Percentiles rank a stretch among this genome's conserved stretches.
These are phyloP conservation scores for Geotrichum armillariae DNA, from an alignment of 1,139 yeast genomes.

Conservation along the genomic window DNA sequence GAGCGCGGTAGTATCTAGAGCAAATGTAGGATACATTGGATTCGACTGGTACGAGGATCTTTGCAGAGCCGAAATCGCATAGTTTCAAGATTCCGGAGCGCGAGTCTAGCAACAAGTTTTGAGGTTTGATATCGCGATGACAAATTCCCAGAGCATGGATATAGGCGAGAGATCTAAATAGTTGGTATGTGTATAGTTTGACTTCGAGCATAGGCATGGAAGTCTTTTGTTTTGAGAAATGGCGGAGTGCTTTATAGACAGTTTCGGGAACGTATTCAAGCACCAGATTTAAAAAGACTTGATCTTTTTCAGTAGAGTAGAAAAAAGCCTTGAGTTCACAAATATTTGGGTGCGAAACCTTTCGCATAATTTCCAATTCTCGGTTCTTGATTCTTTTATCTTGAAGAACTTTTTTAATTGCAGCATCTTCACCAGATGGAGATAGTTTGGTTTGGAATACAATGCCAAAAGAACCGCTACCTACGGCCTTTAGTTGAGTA, in stretches of 20 bases:
- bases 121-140: conserved; percentile 97
- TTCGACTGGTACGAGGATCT: conserved; percentile 81
- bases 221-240: conserved; percentile 69
- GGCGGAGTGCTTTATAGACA: conserved; percentile 84
- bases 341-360: conserved; percentile 81
- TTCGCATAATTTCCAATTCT: conserved; percentile 93
- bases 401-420: conserved; percentile 91
- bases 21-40: conserved; percentile 96
- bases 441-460: conserved; percentile 83
- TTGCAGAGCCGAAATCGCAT: conserved; percentile 99
- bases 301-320: conserved; percentile 75
- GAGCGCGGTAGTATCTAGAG: conserved; percentile 94
- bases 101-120: conserved; percentile 87
- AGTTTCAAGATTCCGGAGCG: conserved; percentile 78
- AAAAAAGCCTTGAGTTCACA: conserved; percentile 88
- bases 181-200: conserved; percentile 86
- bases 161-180: conserved; percentile 87
- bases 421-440: conserved; percentile 78
- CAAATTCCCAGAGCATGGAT: conserved; percentile 91
- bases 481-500: conserved; percentile 82
- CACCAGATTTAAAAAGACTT: conserved; percentile 81
- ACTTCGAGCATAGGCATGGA: conserved; percentile 89
- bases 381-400: conserved; percentile 95
- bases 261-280: conserved; percentile 95
- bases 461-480: conserved; percentile 97